Evolutionary conservation across 257 asterid genomes (phyloP), one percentile per base, ranked within the genome.

Genomic region (Osmanthus fragrans): DNA sequence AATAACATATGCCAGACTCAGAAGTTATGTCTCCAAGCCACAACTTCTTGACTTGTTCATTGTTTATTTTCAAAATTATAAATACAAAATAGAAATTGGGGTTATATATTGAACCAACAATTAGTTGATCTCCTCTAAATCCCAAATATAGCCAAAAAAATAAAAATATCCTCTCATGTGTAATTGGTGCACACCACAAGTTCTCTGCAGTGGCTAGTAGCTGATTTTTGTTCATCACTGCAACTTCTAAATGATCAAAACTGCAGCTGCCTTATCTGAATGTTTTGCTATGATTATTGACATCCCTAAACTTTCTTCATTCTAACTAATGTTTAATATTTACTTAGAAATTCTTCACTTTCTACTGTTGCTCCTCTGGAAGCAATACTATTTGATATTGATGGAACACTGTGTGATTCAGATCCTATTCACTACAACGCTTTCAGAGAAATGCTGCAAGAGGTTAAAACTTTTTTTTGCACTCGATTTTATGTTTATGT

Each of bases 401-500:
- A 93, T 86, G 98, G 97, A 74, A 93, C 98, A 0, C 82, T 91
- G 7, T 87, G 89, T 49, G 96, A 93, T 86, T 91, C 98, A 0
- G 98, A 91, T 87, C 96, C 97, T 51, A 72, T 91, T 79, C 98
- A 90, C 83, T 89, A 87, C 81, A 71, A 88, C 67, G 96, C 98
- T 83, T 91, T 90, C 80, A 84, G 89, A 73, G 92, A 90, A 85
- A 91, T 93, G 98, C 94, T 93, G 87, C 96, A 86, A 89, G 97
- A 91, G 94, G 96, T 93, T 68, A 27, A 5, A 19, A 75, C 7
- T 47, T 33, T 18, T 16, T 36, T 21, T 34, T 70, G 36, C 42
- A 8, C 2, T 54, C 7, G 4, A n/a, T 30, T 32, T 49, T 64
- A 23, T 19, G 32, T 8, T 29, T 64, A 63, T 29, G n/a, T 7